Base-by-base conservation (phyloP, 2,329 filamentous ascomycete species). In the Talaromyces atroroseus region DNA sequence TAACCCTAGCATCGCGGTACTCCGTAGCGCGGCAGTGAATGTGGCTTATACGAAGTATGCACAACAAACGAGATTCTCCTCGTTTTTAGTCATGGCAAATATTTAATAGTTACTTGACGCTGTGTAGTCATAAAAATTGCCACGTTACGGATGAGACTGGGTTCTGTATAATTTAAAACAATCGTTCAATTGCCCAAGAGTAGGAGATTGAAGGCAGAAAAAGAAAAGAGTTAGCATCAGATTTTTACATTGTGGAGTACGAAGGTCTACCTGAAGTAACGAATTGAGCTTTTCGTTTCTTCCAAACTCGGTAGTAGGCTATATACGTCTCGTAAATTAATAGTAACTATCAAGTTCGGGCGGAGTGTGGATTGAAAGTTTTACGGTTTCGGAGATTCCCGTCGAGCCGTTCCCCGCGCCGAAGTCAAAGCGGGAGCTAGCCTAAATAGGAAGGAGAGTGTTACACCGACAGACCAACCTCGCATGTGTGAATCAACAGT, bases 341-440 rank as follows among this genome's bases (percentile, higher is more conserved):
- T 36, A 36, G 16, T 36, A 36, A n/a, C n/a, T n/a, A n/a, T 16
- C 32, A 16, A 14, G 32, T 16, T 36, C 32, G 32, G 32, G 14
- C 32, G 16, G 2, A 36, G 26, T 29, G 40, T 44, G 40, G 20
- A 44, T 44, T 44, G 42, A 26, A 26, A 47, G 29, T 47, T 47
- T 38, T 44, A 44, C 40, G 40, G 40, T 44, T 44, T 52, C 49
- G 49, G 49, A n/a, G 34, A 8, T 20, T 46, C 51, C 51, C 51
- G 51, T 36, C 51, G 51, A 44, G 12, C 34, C n/a, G 42, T 12
- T 23, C 29, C 26, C 42, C 44, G 44, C 42, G 32, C 29, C 51
- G 26, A 23, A 21, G 36, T 34, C 40, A 23, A 45, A 47, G 42
- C 51, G 20, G 29, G 29, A 47, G 18, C 51, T 53, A 53, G 36